These are phyloP conservation scores for Cordia subcordata DNA, from an alignment of 257 asterid genomes.

Conservation along the genomic window DNA sequence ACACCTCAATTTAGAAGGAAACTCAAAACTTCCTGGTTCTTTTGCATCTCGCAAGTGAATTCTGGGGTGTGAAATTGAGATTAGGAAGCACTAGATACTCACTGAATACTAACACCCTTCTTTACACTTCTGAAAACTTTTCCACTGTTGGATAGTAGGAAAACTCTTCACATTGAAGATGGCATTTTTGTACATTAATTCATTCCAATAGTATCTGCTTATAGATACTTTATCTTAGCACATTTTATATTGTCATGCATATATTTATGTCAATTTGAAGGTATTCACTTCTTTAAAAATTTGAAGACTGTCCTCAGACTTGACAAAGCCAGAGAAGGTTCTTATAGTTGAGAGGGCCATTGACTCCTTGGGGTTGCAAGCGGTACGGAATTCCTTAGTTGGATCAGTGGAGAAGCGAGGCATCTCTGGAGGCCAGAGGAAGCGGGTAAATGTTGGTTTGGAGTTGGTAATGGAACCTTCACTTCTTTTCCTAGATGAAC, in stretches of 20 bases:
- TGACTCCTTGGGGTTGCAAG: conserved; percentile 76
- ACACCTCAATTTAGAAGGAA: no score
- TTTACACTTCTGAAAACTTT: no score
- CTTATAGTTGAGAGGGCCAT: conserved; percentile 86
- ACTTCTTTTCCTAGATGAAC: conserved; percentile 81
- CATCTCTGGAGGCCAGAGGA: conserved; percentile 92
- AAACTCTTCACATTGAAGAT: no score
- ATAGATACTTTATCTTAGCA: neutral
- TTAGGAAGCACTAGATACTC: no score
- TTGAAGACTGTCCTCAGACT: conserved; percentile 70
- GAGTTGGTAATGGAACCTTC: conserved; percentile 99
- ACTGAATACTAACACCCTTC: no score
- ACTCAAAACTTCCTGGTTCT: no score
- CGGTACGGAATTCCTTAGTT: conserved; percentile 70
- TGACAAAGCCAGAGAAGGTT: conserved; percentile 77
- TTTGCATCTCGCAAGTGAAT: no score
- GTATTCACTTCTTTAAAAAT: conserved; percentile 22
- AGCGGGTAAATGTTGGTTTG: conserved; percentile 93
- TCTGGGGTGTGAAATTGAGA: no score
- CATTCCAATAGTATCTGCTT: no score
- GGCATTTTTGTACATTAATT: no score
- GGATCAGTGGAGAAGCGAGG: conserved; percentile 95
- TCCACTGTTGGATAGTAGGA: no score
- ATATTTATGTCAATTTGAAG: neutral
- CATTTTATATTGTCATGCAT: neutral